phyloP scores from a whole-genome alignment of 352 stramenopile genomes.

The Phytophthora chlamydospora region DNA sequence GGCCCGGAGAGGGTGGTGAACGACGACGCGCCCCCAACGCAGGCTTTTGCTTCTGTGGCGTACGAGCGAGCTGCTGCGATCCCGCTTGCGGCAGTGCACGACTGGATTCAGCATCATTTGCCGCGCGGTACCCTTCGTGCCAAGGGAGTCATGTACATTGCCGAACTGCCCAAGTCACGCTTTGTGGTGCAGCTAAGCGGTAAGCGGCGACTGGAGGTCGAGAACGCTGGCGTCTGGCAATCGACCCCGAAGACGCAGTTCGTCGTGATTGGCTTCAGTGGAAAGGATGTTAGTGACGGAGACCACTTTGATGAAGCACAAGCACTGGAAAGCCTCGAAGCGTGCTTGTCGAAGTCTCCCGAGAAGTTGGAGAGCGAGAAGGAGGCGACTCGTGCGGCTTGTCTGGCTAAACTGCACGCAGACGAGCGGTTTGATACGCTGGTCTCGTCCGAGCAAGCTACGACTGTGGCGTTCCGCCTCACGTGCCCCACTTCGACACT shows the following conservation, averaged over 20 bases:
- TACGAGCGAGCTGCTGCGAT: constrained; percentile 52
- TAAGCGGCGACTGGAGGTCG: constrained; percentile 68
- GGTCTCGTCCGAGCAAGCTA: constrained; percentile 2
- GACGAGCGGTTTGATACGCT: constrained; percentile 54
- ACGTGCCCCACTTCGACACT: constrained; percentile 54
- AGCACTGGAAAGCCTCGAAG: constrained; percentile 37
- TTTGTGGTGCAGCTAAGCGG: constrained; percentile 80
- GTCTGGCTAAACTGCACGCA: constrained; percentile 37
- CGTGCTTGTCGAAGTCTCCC: constrained; percentile 24
- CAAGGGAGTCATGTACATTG: constrained; percentile 74
- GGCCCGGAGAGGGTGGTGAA: background rate
- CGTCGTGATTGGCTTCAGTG: constrained; percentile 60
- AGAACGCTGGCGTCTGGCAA: constrained; percentile 63
- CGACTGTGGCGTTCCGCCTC: constrained; percentile 50
- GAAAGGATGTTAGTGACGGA: constrained; percentile 1
- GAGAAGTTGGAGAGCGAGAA: constrained; percentile 13
- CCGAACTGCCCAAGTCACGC: constrained; percentile 57
- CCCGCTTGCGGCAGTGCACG: constrained; percentile 52
- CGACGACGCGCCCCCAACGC: constrained; percentile 1
- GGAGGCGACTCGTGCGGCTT: constrained; percentile 10
- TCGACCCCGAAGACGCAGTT: constrained; percentile 74
- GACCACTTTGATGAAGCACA: constrained; percentile 41
- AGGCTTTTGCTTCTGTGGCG: constrained; percentile 52
- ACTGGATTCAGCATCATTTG: constrained; percentile 49
- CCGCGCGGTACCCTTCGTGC: constrained; percentile 48